A percentile compares a stretch with the other conserved stretches of the same genome.
Conservation (phyloP, 768 basidiomycete species). For the Atractiella rhizophila region DNA sequence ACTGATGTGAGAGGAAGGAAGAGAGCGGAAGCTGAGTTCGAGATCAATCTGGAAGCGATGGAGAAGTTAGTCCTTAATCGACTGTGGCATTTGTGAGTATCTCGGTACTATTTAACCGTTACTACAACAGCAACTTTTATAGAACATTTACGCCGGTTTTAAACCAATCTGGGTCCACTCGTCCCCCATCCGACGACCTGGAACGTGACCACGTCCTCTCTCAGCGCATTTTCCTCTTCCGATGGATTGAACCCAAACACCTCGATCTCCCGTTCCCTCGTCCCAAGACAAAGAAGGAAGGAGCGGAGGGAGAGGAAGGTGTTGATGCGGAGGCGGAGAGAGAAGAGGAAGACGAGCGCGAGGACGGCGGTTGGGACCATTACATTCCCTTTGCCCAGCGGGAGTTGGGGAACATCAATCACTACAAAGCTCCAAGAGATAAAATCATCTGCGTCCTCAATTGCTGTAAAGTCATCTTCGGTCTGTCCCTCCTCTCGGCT, state of each 20-base stretch:
- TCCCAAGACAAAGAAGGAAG: background rate
- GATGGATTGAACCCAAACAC: slow-evolving; percentile 69
- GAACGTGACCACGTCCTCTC: slow-evolving; percentile 74
- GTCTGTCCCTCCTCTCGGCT: slow-evolving; percentile 27
- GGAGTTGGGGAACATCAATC: slow-evolving; percentile 84
- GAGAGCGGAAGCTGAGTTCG: slow-evolving; percentile 57
- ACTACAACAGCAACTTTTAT: background rate
- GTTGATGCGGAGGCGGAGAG: background rate
- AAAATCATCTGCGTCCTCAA: slow-evolving; percentile 94
- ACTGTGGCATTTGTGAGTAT: slow-evolving; percentile 68
- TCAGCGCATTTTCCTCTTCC: slow-evolving; percentile 71
- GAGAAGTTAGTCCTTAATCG: slow-evolving; percentile 99
- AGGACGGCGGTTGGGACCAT: background rate
- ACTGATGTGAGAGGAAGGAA: slow-evolving; percentile 67
- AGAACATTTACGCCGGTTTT: slow-evolving; percentile 86
- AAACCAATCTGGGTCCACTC: slow-evolving; percentile 24
- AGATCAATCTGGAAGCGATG: slow-evolving; percentile 94
- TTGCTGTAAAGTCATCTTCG: slow-evolving; percentile 97
- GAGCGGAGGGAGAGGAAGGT: background rate
- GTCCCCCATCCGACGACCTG: slow-evolving; percentile 63
- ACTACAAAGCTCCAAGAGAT: slow-evolving; percentile 95
- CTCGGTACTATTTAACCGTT: background rate
- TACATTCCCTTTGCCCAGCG: slow-evolving; percentile 12
- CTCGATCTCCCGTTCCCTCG: slow-evolving; percentile 46
- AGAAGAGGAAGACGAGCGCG: background rate